phyloP scores from a whole-genome alignment of 208 protist genomes.

The Histomonas meleagridis region DNA sequence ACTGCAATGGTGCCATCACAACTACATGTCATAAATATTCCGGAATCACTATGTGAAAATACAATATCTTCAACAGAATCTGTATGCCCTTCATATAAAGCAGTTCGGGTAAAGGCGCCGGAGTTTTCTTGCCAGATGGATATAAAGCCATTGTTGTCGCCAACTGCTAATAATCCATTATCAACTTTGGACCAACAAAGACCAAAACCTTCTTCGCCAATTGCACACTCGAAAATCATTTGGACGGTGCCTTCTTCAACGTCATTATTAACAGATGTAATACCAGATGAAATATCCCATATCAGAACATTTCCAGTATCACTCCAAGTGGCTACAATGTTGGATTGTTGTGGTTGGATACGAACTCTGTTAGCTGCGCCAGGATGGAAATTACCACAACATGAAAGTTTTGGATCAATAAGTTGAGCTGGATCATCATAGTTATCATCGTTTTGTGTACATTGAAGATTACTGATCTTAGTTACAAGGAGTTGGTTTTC shows the following conservation, averaged over 20 bases:
- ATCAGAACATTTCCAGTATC: slow-evolving; percentile 37
- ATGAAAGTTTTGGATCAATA: slow-evolving; percentile 36
- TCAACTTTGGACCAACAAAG: background rate
- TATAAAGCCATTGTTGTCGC: background rate
- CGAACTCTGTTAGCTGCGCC: slow-evolving; percentile 34
- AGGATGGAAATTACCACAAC: slow-evolving; percentile 36
- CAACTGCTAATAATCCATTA: background rate
- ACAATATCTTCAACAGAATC: slow-evolving; percentile 43
- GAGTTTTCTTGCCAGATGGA: background rate
- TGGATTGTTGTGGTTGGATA: slow-evolving; percentile 35
- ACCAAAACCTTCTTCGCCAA: background rate
- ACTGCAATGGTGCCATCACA: slow-evolving; percentile 20
- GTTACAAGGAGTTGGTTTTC: slow-evolving; percentile 42
- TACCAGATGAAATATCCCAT: slow-evolving; percentile 37
- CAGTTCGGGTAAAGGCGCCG: background rate
- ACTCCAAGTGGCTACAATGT: slow-evolving; percentile 41
- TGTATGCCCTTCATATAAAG: background rate
- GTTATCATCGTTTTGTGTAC: slow-evolving; percentile 38
- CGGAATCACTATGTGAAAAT: slow-evolving; percentile 37
- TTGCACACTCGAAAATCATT: background rate
- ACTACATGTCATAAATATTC: slow-evolving; percentile 39
- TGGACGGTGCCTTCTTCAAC: background rate
- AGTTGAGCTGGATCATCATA: background rate
- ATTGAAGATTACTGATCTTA: slow-evolving; percentile 33
- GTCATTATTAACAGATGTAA: background rate